Percentiles rank a stretch among this genome's conserved stretches.
These are phyloP conservation scores for Aspergillus ustus DNA, from an alignment of 2,329 filamentous ascomycete genomes.

Conservation along the genomic window DNA sequence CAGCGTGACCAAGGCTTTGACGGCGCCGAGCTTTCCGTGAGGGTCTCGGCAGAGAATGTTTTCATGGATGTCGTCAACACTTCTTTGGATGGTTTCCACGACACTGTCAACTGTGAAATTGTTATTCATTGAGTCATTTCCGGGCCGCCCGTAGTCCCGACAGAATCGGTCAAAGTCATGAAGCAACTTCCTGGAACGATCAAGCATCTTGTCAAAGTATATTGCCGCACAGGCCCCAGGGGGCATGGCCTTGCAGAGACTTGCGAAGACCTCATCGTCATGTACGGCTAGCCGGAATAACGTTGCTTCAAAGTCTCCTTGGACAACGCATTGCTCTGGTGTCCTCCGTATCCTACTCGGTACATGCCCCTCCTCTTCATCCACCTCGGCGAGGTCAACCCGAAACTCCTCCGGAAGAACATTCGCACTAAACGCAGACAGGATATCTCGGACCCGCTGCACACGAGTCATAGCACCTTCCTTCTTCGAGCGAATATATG, in stretches of 20 bases:
- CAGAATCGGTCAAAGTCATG: slow-evolving; percentile 47
- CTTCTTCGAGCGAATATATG: slow-evolving; percentile 34
- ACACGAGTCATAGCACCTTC: slow-evolving; percentile 41
- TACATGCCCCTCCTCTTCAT: slow-evolving; percentile 27
- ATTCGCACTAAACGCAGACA: slow-evolving; percentile 49
- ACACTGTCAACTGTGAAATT: slow-evolving; percentile 37
- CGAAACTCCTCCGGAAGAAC: slow-evolving; percentile 49
- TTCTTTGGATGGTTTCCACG: slow-evolving; percentile 35
- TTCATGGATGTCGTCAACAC: slow-evolving; percentile 36
- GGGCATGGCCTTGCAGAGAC: slow-evolving; percentile 49
- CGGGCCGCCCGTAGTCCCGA: slow-evolving; percentile 25
- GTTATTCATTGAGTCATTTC: slow-evolving; percentile 20
- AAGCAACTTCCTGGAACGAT: slow-evolving; percentile 40
- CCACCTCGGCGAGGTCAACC: slow-evolving; percentile 42
- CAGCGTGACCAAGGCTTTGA: slow-evolving; percentile 43
- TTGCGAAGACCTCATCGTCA: slow-evolving; percentile 47
- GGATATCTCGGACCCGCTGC: slow-evolving; percentile 49
- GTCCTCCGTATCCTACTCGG: slow-evolving; percentile 25
- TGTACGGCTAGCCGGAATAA: slow-evolving; percentile 51
- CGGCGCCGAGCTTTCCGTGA: slow-evolving; percentile 43
- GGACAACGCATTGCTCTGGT: slow-evolving; percentile 49
- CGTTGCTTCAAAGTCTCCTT: slow-evolving; percentile 50
- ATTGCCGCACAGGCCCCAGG: slow-evolving; percentile 46
- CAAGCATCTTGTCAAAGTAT: slow-evolving; percentile 50
- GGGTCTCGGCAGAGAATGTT: slow-evolving; percentile 42